Percentiles rank a stretch among this genome's conserved stretches.
These are phyloP conservation scores for Lachnellula subtilissima DNA, from an alignment of 2,329 filamentous ascomycete genomes.

Conservation along the genomic window DNA sequence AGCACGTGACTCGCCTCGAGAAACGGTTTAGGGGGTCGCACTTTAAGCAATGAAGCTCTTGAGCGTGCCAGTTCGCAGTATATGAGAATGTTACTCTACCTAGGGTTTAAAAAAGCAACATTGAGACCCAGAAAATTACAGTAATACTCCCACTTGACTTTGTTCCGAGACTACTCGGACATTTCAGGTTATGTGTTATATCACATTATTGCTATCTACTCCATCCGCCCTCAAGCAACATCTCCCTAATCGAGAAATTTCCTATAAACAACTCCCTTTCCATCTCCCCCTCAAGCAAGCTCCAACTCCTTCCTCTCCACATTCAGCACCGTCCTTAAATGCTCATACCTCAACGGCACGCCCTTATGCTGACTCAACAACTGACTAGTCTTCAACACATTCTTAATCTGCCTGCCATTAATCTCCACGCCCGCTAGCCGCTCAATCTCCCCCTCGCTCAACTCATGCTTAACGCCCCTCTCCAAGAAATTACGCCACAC, in stretches of 20 bases:
- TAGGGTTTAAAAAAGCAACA: too few relatives aligned
- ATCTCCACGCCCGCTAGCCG: constrained; percentile 21
- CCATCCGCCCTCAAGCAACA: background rate
- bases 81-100: too few relatives aligned
- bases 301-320: background rate
- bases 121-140: too few relatives aligned
- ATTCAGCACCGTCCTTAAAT: constrained; percentile 15
- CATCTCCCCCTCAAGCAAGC: too few relatives aligned
- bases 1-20: too few relatives aligned
- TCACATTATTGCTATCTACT: background rate
- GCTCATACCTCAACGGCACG: constrained; percentile 20
- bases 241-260: too few relatives aligned
- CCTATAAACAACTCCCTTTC: too few relatives aligned
- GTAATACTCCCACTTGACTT: too few relatives aligned
- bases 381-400: constrained; percentile 31
- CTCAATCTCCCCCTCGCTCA: constrained; percentile 15
- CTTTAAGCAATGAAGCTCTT: too few relatives aligned
- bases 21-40: too few relatives aligned
- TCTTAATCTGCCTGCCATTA: constrained; percentile 35
- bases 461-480: constrained; percentile 15
- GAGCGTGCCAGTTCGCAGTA: too few relatives aligned
- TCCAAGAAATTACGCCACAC: constrained; percentile 19
- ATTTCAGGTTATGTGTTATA: background rate
- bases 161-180: too few relatives aligned
- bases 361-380: constrained; percentile 26